phyloP scores from a whole-genome alignment of 768 basidiomycete genomes.

The Lentinula sp. region DNA sequence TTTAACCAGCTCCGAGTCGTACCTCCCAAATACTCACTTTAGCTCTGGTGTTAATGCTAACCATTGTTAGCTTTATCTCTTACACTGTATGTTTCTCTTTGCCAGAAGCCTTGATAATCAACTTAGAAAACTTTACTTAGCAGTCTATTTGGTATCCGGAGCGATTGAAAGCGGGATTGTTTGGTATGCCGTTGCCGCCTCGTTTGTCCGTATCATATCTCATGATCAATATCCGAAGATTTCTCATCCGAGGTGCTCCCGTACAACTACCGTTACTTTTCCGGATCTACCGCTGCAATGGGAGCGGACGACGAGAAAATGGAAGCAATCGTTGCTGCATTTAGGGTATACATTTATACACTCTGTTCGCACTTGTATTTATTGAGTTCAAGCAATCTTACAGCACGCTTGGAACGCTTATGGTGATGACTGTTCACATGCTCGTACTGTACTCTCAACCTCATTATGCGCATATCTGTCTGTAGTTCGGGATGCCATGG shows the following conservation, averaged over 20 bases:
- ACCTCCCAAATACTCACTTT: not conserved
- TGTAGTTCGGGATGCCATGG: constrained; percentile 66
- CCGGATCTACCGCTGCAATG: not conserved
- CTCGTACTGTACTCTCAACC: not conserved
- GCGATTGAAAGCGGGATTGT: not conserved
- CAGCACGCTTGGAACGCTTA: constrained; percentile 65
- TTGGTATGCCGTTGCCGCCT: not conserved
- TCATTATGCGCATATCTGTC: constrained; percentile 7
- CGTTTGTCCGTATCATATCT: not conserved
- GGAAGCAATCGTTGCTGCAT: constrained; percentile 54
- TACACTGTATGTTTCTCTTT: not conserved
- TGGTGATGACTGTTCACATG: constrained; percentile 28
- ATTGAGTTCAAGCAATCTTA: not conserved
- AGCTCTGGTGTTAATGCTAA: not conserved
- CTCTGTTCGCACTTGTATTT: not conserved
- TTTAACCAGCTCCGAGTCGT: not conserved
- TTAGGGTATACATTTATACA: constrained; percentile 40
- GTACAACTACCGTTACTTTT: not conserved
- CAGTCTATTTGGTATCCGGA: not conserved
- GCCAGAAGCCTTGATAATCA: not conserved
- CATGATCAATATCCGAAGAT: not conserved
- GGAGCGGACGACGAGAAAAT: constrained; percentile 40
- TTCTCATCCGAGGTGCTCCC: not conserved
- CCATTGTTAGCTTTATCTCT: not conserved
- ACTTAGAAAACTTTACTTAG: not conserved